Evolutionary conservation across 106 monocot species (phyloP).

Genomic region (Phalaenopsis equestris): DNA sequence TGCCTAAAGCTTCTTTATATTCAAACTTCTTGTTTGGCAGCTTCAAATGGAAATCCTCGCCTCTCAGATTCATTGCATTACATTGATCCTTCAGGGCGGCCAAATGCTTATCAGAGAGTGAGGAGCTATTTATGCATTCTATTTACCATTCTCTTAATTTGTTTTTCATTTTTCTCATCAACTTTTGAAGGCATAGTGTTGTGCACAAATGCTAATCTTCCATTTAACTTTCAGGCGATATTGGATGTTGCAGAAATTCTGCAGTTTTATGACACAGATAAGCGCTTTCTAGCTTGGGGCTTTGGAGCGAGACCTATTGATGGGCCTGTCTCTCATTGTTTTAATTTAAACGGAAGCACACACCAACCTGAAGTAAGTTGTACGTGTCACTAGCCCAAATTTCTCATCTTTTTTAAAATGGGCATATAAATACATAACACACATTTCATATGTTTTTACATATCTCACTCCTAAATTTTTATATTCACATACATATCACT

Average conservation of each 20-base stretch:
- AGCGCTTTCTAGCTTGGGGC: slow-evolving; percentile 86
- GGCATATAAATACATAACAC: too few relatives aligned
- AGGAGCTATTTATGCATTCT: slow-evolving; percentile 23
- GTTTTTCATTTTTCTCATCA: not conserved
- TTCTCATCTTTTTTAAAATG: not conserved
- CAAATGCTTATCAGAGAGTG: slow-evolving; percentile 96
- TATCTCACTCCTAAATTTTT: too few relatives aligned
- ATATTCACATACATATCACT: too few relatives aligned
- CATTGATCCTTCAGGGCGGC: slow-evolving; percentile 87
- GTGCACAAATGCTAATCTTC: slow-evolving; percentile 5
- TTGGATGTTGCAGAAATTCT: slow-evolving; percentile 82
- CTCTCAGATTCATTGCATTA: slow-evolving; percentile 97
- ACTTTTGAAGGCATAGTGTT: not conserved
- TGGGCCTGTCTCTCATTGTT: slow-evolving; percentile 95
- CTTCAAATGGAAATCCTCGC: slow-evolving; percentile 97
- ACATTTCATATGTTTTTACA: too few relatives aligned
- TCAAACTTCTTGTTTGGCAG: slow-evolving; percentile 26
- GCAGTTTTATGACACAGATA: slow-evolving; percentile 86
- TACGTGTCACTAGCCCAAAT: not conserved
- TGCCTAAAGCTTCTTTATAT: not conserved
- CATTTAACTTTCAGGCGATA: slow-evolving; percentile 50
- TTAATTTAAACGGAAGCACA: slow-evolving; percentile 94
- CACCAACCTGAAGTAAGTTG: slow-evolving; percentile 54
- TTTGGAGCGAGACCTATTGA: slow-evolving; percentile 98
- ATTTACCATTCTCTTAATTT: not conserved